Conservation (phyloP, 2,329 filamentous ascomycete species). For the Leptographium wingfieldii region DNA sequence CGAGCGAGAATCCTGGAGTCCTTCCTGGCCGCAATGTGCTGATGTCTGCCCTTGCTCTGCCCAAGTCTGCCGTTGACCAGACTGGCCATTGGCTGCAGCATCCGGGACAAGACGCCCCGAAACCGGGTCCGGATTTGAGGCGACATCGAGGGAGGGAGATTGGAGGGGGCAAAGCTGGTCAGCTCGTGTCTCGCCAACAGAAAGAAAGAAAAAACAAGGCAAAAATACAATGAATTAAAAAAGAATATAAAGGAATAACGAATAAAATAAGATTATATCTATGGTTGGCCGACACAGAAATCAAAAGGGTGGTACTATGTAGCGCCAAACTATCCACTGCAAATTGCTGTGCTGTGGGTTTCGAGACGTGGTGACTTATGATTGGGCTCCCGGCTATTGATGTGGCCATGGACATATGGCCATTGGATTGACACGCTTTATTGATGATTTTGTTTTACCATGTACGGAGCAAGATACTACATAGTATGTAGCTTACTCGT, state of each 20-base stretch:
- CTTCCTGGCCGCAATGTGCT: no score
- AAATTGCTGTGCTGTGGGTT: constrained; percentile 4
- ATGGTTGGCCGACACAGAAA: background rate
- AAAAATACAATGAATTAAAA: background rate
- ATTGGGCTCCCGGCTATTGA: constrained; percentile 6
- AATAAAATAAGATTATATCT: background rate
- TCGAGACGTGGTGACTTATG: constrained; percentile 12
- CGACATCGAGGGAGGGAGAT: background rate
- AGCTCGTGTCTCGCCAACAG: background rate
- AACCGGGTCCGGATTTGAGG: background rate
- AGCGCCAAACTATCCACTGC: constrained; percentile 1
- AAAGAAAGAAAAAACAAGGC: background rate
- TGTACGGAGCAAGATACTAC: background rate
- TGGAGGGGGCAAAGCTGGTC: background rate
- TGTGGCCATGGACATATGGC: background rate
- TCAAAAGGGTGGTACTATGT: background rate
- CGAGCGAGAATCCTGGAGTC: no score
- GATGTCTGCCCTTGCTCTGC: background rate
- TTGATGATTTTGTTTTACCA: background rate
- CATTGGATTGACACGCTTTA: background rate
- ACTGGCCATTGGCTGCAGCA: background rate
- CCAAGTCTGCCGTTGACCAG: background rate
- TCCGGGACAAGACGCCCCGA: background rate
- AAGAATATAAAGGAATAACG: background rate
- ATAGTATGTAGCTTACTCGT: background rate